A percentile compares a stretch with the other conserved stretches of the same genome.
Conservation (phyloP, 306 rosid genomes). For the Leucaena leucocephala region DNA sequence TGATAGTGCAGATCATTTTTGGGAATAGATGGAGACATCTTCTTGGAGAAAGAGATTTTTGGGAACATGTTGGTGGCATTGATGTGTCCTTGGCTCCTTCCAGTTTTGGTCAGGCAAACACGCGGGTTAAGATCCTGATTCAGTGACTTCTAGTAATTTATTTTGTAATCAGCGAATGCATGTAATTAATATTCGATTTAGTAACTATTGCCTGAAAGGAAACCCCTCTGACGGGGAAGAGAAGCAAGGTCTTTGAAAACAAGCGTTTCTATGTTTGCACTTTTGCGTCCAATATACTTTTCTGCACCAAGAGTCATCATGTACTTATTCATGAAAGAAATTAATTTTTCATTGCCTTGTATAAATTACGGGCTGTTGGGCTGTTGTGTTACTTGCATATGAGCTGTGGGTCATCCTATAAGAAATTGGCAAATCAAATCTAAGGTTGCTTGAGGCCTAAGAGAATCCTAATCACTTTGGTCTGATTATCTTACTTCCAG, state of each 20-base stretch:
- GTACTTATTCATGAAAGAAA: constrained; percentile 8
- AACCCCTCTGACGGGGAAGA: not conserved
- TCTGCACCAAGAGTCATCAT: not conserved
- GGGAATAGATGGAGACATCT: constrained; percentile 98
- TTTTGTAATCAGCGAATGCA: constrained; percentile 19
- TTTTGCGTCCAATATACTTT: not conserved
- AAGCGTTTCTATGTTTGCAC: not conserved
- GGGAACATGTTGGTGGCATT: constrained; percentile 97
- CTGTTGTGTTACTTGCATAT: not conserved
- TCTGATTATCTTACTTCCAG: constrained; percentile 45
- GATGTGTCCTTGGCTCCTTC: constrained; percentile 91
- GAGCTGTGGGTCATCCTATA: not conserved
- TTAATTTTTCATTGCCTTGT: constrained; percentile 26
- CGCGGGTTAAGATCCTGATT: constrained; percentile 60
- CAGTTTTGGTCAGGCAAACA: constrained; percentile 98
- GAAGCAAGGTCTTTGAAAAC: not conserved
- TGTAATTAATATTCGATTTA: constrained; percentile 16
- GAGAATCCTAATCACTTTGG: constrained; percentile 1
- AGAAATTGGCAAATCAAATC: not conserved
- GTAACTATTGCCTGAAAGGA: not conserved
- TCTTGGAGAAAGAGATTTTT: constrained; percentile 84
- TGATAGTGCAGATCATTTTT: constrained; percentile 78
- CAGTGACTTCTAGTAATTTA: constrained; percentile 20
- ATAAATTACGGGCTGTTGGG: not conserved
- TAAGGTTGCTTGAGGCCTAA: constrained; percentile 4